phyloP scores from a whole-genome alignment of 164 flowering plant genomes.

The Taxillus chinensis region DNA sequence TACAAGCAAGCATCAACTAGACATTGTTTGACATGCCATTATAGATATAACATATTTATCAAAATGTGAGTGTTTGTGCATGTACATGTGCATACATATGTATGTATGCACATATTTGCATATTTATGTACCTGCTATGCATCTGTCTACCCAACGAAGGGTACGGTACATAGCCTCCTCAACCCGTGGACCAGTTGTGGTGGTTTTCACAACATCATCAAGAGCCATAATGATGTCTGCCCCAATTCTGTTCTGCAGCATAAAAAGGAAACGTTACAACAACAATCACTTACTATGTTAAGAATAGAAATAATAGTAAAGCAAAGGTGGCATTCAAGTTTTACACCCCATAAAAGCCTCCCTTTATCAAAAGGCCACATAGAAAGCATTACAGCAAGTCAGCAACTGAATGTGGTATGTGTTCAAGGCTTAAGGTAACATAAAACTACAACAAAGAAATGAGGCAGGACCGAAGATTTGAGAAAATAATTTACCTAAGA shows the following conservation, averaged over 20 bases:
- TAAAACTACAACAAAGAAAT: too few species aligned
- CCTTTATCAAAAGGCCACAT: too few species aligned
- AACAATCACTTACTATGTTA: background rate
- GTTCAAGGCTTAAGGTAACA: too few species aligned
- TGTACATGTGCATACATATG: too few species aligned
- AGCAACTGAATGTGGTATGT: too few species aligned
- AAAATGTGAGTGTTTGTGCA: too few species aligned
- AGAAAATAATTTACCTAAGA: too few species aligned
- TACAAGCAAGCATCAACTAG: background rate
- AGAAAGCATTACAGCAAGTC: too few species aligned
- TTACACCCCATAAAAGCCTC: background rate
- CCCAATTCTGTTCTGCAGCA: constrained; percentile 85
- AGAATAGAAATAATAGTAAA: background rate
- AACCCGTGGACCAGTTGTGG: constrained; percentile 86
- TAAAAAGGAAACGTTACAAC: background rate
- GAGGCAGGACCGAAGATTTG: too few species aligned
- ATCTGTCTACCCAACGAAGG: constrained; percentile 96
- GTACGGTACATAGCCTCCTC: constrained; percentile 99
- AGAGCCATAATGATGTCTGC: constrained; percentile 99
- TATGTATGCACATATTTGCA: too few species aligned
- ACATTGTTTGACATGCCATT: background rate
- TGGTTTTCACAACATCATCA: constrained; percentile 92
- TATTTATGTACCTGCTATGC: constrained; percentile 59
- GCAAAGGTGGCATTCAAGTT: background rate
- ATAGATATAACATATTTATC: background rate